Evolutionary conservation across 1,284 basidiomycete genomes (phyloP), one percentile per base, ranked within the genome.

Genomic region (Cryptococcus amylolentus): DNA sequence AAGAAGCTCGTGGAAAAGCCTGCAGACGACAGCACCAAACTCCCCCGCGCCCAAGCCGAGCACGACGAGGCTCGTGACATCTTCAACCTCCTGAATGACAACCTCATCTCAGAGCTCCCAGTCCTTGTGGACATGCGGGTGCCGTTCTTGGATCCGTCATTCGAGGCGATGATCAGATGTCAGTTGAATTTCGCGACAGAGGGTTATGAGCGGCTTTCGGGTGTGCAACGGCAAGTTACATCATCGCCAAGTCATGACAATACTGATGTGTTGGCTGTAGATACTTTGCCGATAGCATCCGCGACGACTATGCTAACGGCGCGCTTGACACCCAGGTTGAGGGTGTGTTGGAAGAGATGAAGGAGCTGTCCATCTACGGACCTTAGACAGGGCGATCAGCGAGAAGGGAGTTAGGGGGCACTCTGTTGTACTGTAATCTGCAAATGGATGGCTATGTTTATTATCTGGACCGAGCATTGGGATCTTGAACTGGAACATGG

Each of bases 121-220:
- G 86, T 95, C 67, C 80, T 99, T 28, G 84, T 98, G 48, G 93
- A 98, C 68, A 84, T 98, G 26, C 88, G 96, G 39, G 88, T 98
- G 43, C 95, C 76, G 40, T 99, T 92, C 81, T 90, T 98, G 61
- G 95, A 98, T 76, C 96, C 96, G 1, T 93, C 89, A 64, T 98
- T 99, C 74, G 96, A 99, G 77, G 91, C 95, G 37, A 98, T 98
- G 95, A 91, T 97, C 67, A 84, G 96, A 43, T 91, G 96, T 84
- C 95, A 99, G 76, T 85, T 90, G 71, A 92, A 93, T 69, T 97
- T 97, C 70, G 92, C 94, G 1, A 90, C 97, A 74, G 94, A 98
- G 68, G 96, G 91, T 0, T 99, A 99, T 75, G 94, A 98, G 80
- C 98, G 96, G 79, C 83, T 98, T 54, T 90, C 93, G 45, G 88